Evolutionary conservation across 805 yeast genomes (phyloP).

Genomic region (Isabelozyma rhagii): DNA sequence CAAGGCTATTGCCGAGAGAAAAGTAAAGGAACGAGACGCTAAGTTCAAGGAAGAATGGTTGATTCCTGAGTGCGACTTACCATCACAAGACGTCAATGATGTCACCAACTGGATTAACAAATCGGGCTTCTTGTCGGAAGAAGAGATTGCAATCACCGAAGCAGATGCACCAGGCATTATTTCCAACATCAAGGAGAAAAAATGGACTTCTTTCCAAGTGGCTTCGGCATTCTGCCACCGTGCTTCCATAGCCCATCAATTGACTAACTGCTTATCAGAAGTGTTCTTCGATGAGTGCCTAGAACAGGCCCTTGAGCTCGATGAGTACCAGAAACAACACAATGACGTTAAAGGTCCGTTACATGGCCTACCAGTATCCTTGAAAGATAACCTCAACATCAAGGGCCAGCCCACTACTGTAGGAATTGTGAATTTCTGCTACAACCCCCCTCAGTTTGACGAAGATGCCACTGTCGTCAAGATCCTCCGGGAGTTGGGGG

Average conservation of each 20-base stretch:
- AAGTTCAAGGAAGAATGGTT: conserved; percentile 47
- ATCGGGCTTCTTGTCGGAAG: conserved; percentile 29
- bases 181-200: conserved; percentile 19
- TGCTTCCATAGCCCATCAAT: conserved; percentile 57
- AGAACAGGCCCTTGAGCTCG: conserved; percentile 19
- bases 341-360: conserved; percentile 21
- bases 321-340: conserved; percentile 13
- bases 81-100: conserved; percentile 29
- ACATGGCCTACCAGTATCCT: conserved; percentile 28
- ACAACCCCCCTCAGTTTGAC: conserved; percentile 28
- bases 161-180: conserved; percentile 24
- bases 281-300: conserved; percentile 30
- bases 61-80: conserved; percentile 27
- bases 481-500: conserved; percentile 45
- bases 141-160: conserved; percentile 41
- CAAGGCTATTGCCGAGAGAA: conserved; percentile 39
- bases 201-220: conserved; percentile 44
- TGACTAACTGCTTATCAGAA: conserved; percentile 39
- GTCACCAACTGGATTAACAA: conserved; percentile 34
- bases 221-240: conserved; percentile 56
- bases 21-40: conserved; percentile 38
- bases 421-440: conserved; percentile 47
- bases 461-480: conserved; percentile 38
- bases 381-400: conserved; percentile 45
- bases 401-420: conserved; percentile 47